A percentile compares a stretch with the other conserved stretches of the same genome.
These are phyloP conservation scores for Lasiosphaeria miniovina DNA, from an alignment of 495 filamentous ascomycete species.

Conservation along the genomic window DNA sequence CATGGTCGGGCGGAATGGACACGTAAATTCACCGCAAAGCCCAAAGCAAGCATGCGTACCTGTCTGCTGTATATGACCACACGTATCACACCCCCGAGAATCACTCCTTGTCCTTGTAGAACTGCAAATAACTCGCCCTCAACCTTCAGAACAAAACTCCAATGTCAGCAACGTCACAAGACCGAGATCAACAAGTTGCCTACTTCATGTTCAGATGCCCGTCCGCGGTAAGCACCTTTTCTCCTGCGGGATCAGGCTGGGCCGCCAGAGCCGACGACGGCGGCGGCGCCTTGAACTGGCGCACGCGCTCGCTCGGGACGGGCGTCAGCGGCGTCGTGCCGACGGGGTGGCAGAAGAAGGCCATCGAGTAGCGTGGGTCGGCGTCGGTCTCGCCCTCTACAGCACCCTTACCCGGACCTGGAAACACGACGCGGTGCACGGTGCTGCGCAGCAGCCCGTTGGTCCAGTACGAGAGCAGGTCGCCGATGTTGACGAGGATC, in stretches of 20 bases:
- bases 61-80: no score
- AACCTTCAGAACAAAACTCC: slow-evolving; percentile 40
- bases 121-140: slow-evolving; percentile 65
- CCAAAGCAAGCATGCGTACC: no score
- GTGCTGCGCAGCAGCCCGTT: slow-evolving; percentile 79
- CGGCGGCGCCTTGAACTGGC: slow-evolving; percentile 18
- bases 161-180: background rate
- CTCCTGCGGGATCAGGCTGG: slow-evolving; percentile 36
- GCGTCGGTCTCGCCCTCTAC: slow-evolving; percentile 52
- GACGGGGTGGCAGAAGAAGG: slow-evolving; percentile 87
- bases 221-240: slow-evolving; percentile 69
- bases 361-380: slow-evolving; percentile 72
- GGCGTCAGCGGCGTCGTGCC: slow-evolving; percentile 64
- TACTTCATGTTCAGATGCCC: slow-evolving; percentile 70
- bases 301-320: slow-evolving; percentile 66
- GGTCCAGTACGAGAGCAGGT: slow-evolving; percentile 90
- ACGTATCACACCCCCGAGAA: no score
- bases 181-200: background rate
- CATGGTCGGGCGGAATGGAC: no score
- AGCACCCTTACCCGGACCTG: slow-evolving; percentile 32
- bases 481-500: slow-evolving; percentile 90
- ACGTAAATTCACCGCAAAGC: no score
- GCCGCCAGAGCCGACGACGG: slow-evolving; percentile 38
- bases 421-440: slow-evolving; percentile 85
- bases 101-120: slow-evolving; percentile 44